Evolutionary conservation across 163 green algal genomes (phyloP), one percentile per base, ranked within the genome.

Genomic region (Scenedesmus sp.): DNA sequence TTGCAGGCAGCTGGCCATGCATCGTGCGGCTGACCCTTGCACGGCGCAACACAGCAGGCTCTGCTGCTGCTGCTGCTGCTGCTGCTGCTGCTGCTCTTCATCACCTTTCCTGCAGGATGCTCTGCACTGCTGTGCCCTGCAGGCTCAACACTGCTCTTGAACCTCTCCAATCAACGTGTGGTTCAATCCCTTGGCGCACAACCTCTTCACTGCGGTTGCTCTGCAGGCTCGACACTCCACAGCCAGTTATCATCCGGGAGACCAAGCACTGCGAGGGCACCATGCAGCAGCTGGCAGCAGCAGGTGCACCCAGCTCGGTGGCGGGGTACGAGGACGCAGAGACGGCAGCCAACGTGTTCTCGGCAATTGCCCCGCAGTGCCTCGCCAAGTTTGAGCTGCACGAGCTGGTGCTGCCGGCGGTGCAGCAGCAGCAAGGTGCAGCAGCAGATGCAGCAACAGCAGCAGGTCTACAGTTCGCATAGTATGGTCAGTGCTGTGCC

Each of bases 291-390:
- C 93, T 98, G 65, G 83, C 89, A 18, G 73, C 85, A 33, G 61
- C 61, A 33, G 94, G 94, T 0, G 89, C 89, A 30, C 73, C 83
- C 7, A 44, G 33, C 30, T 33, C 72, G n/a, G 53, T 49, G 1
- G 90, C 90, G 1, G 94, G 95, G 3, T 98, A 97, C 87, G 81
- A 88, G 0, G 95, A 98, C 83, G 94, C 92, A 2, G 97, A 98
- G 86, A 92, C 90, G 3, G 93, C 97, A 10, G 85, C 94, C 10
- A 65, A 82, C n/a, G 89, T 94, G 56, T 95, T 93, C 30, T 33
- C 18, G 20, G 94, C 94, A 7, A 91, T 95, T 24, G 94, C 94
- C 4, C 94, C 94, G 0, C 79, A 91, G 37, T 94, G 94, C 13
- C 80, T 94, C 7, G 81, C 53, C n/a, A 76, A 83, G n/a, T 89